Conservation (phyloP, 139 green algal genomes). For the Chlamydomonas sp. region DNA sequence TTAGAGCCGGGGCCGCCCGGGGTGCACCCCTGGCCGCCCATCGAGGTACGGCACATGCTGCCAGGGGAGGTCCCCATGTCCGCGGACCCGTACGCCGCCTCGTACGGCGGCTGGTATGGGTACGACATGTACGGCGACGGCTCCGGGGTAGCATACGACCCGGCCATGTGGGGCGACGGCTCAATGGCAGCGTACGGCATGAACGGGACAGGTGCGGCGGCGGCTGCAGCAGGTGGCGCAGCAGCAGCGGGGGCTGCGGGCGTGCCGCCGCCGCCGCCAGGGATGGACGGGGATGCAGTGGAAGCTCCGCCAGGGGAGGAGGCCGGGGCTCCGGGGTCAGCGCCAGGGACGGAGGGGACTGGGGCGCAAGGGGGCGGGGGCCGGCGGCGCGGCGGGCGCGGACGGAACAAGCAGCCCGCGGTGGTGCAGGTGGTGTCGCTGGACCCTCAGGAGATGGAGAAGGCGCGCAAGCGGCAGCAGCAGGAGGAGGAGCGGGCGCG, state of each 20-base stretch:
- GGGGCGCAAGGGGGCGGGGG: background rate
- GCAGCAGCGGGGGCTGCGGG: background rate
- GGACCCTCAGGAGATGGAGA: slow-evolving; percentile 33
- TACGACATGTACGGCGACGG: slow-evolving; percentile 33
- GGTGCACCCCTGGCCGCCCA: background rate
- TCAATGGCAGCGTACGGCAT: background rate
- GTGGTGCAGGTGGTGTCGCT: slow-evolving; percentile 57
- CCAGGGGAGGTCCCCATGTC: slow-evolving; percentile 13
- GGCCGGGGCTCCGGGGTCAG: background rate
- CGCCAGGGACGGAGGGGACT: background rate
- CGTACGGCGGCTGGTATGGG: slow-evolving; percentile 13
- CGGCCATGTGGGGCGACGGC: slow-evolving; percentile 1
- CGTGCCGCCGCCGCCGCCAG: slow-evolving; percentile 1
- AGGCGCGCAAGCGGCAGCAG: slow-evolving; percentile 19
- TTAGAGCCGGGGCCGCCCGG: slow-evolving; percentile 14
- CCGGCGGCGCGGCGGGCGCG: background rate
- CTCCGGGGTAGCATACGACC: background rate
- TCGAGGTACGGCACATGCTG: background rate
- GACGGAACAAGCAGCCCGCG: slow-evolving; percentile 49
- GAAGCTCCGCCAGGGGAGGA: slow-evolving; percentile 18
- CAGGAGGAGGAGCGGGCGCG: slow-evolving; percentile 35
- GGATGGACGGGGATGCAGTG: background rate
- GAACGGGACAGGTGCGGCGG: background rate
- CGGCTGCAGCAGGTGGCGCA: background rate
- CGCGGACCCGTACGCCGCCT: background rate